Percentiles rank a stretch among this genome's conserved stretches.
phyloP scores from a whole-genome alignment of 495 filamentous ascomycete species.

The Wilcoxina mikolae region DNA sequence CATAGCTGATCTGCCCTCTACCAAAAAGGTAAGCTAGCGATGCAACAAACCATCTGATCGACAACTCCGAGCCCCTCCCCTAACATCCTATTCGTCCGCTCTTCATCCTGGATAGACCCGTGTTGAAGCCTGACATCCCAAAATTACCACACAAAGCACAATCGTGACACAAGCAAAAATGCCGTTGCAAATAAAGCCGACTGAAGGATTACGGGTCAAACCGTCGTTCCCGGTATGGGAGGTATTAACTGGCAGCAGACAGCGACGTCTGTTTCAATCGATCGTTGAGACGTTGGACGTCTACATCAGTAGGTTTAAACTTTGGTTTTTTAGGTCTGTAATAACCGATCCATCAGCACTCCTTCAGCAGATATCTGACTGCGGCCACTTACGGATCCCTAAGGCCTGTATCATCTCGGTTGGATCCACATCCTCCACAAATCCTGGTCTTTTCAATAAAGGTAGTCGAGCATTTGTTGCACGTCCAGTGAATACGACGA shows the following conservation, averaged over 20 bases:
- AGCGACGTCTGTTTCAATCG: slow-evolving; percentile 21
- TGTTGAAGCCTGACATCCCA: too few species aligned
- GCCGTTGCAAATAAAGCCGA: too few species aligned
- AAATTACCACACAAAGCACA: too few species aligned
- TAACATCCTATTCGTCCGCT: too few species aligned
- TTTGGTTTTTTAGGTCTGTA: slow-evolving; percentile 23
- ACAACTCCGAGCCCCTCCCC: too few species aligned
- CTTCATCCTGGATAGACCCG: too few species aligned
- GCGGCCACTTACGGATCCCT: slow-evolving; percentile 30
- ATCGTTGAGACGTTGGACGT: slow-evolving; percentile 24
- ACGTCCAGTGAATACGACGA: slow-evolving; percentile 28
- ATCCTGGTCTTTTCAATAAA: slow-evolving; percentile 16
- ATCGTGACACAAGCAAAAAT: too few species aligned
- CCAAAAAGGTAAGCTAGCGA: too few species aligned
- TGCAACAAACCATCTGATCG: too few species aligned
- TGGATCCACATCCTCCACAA: slow-evolving; percentile 25
- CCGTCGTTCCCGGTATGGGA: background rate
- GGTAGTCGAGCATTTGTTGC: slow-evolving; percentile 22
- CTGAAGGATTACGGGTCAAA: background rate
- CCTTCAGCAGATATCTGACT: background rate
- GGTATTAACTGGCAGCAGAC: slow-evolving; percentile 10
- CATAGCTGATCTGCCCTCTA: too few species aligned
- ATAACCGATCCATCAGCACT: slow-evolving; percentile 4
- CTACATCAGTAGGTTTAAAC: slow-evolving; percentile 22
- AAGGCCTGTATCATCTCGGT: slow-evolving; percentile 26